Evolutionary conservation across 768 basidiomycete species (phyloP).

Genomic region (Pleurotus platypus): DNA sequence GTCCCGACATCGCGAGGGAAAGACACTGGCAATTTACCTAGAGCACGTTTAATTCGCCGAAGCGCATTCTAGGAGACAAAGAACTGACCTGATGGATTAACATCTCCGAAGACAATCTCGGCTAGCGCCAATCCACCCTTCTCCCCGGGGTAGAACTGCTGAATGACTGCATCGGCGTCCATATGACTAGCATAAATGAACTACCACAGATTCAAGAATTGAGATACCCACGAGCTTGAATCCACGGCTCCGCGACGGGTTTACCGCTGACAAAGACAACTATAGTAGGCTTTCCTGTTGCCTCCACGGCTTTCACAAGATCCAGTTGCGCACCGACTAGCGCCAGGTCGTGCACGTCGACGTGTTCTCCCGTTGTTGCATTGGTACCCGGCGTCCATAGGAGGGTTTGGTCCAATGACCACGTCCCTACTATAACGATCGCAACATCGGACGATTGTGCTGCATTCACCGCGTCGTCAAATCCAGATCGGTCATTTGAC

Average conservation of each 20-base stretch:
- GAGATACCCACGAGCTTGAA: constrained; percentile 45
- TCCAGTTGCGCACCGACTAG: constrained; percentile 64
- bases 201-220: not conserved
- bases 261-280: constrained; percentile 69
- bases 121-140: constrained; percentile 61
- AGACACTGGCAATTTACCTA: constrained; percentile 63
- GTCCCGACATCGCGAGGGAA: constrained; percentile 62
- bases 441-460: constrained; percentile 56
- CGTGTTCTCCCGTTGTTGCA: constrained; percentile 69
- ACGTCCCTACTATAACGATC: constrained; percentile 65
- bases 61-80: not conserved
- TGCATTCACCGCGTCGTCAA: constrained; percentile 50
- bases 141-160: constrained; percentile 74
- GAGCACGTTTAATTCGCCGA: not conserved
- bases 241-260: constrained; percentile 71
- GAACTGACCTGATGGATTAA: constrained; percentile 58
- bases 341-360: constrained; percentile 57
- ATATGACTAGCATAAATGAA: not conserved
- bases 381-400: constrained; percentile 61
- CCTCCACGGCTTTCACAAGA: constrained; percentile 61
- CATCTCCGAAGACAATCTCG: constrained; percentile 62
- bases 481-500: constrained; percentile 59
- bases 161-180: constrained; percentile 70
- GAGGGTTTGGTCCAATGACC: constrained; percentile 57
- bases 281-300: constrained; percentile 58